Base-by-base conservation (phyloP, 139 green algal genomes). In the Trebouxia sp. region DNA sequence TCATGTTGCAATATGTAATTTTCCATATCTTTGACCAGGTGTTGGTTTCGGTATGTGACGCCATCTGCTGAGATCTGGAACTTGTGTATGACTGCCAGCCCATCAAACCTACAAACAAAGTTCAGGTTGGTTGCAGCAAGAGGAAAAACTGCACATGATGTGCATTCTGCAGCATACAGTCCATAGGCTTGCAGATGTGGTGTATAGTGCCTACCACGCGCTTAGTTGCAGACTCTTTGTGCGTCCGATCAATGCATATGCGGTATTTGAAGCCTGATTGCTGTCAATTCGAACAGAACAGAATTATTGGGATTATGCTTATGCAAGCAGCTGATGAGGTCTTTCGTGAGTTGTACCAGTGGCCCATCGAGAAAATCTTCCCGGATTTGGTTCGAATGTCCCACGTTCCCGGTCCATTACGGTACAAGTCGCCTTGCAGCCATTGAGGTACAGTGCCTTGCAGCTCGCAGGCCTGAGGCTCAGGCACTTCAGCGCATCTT, bases 91-190 rank as follows among this genome's bases (percentile, higher is more conserved):
- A 72, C 28, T 72, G 62, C 24, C 15, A 41, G 1, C 7, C 62
- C 62, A 72, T 42, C 62, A 30, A 72, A 72, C 62, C 62, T 72
- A 15, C 62, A 72, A 1, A 30, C 56, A 67, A 6, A 67, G 55
- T n/a, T n/a, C n/a, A n/a, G n/a, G n/a, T n/a, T n/a, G n/a, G n/a
- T n/a, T n/a, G n/a, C n/a, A n/a, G n/a, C n/a, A n/a, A n/a, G n/a
- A n/a, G n/a, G n/a, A n/a, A n/a, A n/a, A n/a, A n/a, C n/a, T n/a
- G n/a, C n/a, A n/a, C n/a, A n/a, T n/a, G n/a, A n/a, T n/a, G n/a
- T n/a, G n/a, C n/a, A n/a, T n/a, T n/a, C n/a, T n/a, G n/a, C n/a
- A n/a, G n/a, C n/a, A n/a, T n/a, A n/a, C n/a, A n/a, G n/a, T n/a
- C n/a, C n/a, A n/a, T n/a, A n/a, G n/a, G n/a, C n/a, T n/a, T n/a